These are phyloP conservation scores for Zelonia costaricensis DNA, from an alignment of 208 protist genomes.

Conservation along the genomic window DNA sequence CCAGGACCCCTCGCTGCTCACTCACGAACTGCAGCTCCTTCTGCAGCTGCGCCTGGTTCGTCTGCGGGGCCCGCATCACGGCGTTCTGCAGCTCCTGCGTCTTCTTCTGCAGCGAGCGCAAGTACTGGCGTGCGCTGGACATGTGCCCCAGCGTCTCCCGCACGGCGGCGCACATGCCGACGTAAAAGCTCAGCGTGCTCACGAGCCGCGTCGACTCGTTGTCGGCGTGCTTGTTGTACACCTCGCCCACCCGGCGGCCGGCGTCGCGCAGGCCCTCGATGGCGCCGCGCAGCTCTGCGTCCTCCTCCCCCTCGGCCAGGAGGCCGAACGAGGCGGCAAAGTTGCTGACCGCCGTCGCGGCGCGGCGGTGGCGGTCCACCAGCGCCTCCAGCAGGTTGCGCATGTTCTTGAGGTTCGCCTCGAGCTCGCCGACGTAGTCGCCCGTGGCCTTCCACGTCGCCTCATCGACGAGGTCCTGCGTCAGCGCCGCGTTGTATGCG, in stretches of 20 bases:
- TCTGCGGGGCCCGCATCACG: slow-evolving; percentile 29
- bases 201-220: slow-evolving; percentile 73
- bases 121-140: slow-evolving; percentile 31
- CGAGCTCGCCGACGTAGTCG: slow-evolving; percentile 29
- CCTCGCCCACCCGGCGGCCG: slow-evolving; percentile 46
- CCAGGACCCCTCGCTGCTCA: slow-evolving; percentile 33
- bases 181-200: slow-evolving; percentile 84
- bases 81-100: slow-evolving; percentile 18
- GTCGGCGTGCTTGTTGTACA: slow-evolving; percentile 70
- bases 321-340: slow-evolving; percentile 31
- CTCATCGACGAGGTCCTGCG: slow-evolving; percentile 29
- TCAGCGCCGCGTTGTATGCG: slow-evolving; percentile 27
- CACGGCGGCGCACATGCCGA: slow-evolving; percentile 78
- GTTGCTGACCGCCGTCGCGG: slow-evolving; percentile 24
- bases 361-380: slow-evolving; percentile 27
- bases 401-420: slow-evolving; percentile 29
- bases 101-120: slow-evolving; percentile 34
- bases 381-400: slow-evolving; percentile 28
- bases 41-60: slow-evolving; percentile 30
- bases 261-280: slow-evolving; percentile 61
- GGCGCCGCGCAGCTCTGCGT: slow-evolving; percentile 45
- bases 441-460: slow-evolving; percentile 27
- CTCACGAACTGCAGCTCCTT: slow-evolving; percentile 36
- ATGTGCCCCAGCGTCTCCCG: slow-evolving; percentile 63
- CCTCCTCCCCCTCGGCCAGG: slow-evolving; percentile 53